Base-by-base conservation (phyloP, 2,329 filamentous ascomycete genomes). In the Botryotinia narcissicola region DNA sequence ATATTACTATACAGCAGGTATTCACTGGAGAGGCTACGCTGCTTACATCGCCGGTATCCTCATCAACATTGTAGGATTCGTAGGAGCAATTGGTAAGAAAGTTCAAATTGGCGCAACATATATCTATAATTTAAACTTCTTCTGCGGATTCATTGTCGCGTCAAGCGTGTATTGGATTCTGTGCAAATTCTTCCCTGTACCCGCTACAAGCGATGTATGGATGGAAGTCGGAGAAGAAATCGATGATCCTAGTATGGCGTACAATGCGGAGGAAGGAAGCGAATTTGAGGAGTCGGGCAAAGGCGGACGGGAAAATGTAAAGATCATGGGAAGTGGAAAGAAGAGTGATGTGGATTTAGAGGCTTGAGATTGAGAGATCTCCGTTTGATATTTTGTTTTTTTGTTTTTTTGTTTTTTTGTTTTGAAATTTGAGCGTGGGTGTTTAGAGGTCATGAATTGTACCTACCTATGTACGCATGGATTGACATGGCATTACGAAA, bases 31-130 rank as follows among this genome's bases (percentile, higher is more conserved):
- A 60, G 95, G 89, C 2, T 98, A 97, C 78, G 87, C 85, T 0
- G 93, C 95, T 0, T 97, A 97, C 81, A 87, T 97, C 74, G 85
- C 88, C 1, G 94, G 94, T 20, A 97, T 97, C 75, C 81, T 96
- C 8, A 91, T 97, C 85, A 97, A 97, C 78, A 92, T 98, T 6
- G 93, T 97, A 7, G 95, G 95, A 0, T 98, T 98, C 77, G 94
- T 90, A 0, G 94, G 93, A 4, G 94, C 92, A 0, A 88, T 97
- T 40, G 93, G 93, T 0, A 80, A 83, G 81, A 79, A 29, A 76
- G 93, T 97, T 0, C 95, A 95, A 0, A 84, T 88, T 9, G 94
- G 92, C 1, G 95, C 95, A 3, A 89, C 87, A 0, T 97, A 97
- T 80, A 89, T 98, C 74, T 98, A 97, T 85, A 93, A 94, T 77